phyloP scores from a whole-genome alignment of 495 filamentous ascomycete genomes.

The Tuber calosporum region DNA sequence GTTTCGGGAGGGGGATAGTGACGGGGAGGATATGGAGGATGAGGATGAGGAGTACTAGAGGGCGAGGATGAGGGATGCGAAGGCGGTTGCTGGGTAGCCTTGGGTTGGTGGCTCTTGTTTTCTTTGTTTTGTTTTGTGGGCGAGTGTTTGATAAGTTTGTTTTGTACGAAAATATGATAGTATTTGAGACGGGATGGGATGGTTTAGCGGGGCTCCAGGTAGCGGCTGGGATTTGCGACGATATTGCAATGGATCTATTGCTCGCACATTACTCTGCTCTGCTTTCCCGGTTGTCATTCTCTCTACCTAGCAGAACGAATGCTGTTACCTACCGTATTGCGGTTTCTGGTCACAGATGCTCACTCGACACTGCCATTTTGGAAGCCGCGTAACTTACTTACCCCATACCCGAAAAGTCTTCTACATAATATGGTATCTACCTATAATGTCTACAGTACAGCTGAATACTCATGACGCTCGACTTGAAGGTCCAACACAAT shows the following conservation, averaged over 20 bases:
- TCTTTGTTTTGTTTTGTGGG: neutral
- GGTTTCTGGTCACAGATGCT: neutral
- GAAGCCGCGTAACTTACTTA: neutral
- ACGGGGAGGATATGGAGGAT: neutral
- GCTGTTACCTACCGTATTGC: neutral
- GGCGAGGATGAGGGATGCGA: neutral
- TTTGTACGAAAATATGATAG: neutral
- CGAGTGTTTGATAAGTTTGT: neutral
- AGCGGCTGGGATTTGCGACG: neutral
- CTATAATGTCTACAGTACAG: too few relatives aligned
- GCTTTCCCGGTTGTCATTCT: neutral
- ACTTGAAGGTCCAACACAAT: too few relatives aligned
- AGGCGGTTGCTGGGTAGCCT: neutral
- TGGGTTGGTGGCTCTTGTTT: neutral
- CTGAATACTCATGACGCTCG: too few relatives aligned
- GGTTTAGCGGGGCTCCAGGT: neutral
- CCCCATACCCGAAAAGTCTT: too few relatives aligned
- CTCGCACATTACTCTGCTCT: neutral
- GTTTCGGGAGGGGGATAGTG: constrained; percentile 9
- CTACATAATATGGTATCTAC: too few relatives aligned
- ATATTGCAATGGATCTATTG: neutral
- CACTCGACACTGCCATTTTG: neutral
- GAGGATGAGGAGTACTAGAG: constrained; percentile 4
- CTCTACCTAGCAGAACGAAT: neutral
- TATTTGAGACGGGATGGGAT: neutral